Evolutionary conservation across 1,284 basidiomycete genomes (phyloP), one percentile per base, ranked within the genome.

Genomic region (Abortiporus biennis): DNA sequence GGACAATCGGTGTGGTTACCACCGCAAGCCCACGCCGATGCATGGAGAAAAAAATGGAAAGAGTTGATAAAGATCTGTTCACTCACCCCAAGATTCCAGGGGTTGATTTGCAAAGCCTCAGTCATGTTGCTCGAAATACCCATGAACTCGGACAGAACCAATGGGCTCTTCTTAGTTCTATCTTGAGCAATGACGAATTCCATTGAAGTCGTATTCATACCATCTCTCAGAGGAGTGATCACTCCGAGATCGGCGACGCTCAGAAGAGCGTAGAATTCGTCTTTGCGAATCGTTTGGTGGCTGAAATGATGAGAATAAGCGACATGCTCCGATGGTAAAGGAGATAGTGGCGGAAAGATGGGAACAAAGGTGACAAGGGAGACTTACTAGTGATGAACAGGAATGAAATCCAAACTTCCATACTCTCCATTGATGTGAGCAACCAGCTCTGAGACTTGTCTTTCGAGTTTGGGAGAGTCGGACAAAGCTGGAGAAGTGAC

Each of bases 131-230:
- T 85, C 38, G 86, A 88, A 50, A 96, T 97, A 19, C 96, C 95
- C 80, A 97, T 98, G 61, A 99, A 99, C 66, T 99, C 95, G 57
- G 88, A 92, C 35, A 99, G 71, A 44, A 99, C 88, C 42, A 95
- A 78, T 0, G 88, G 92, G 42, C 85, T 90, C 65, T 82, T 84
- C 60, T 82, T 80, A 36, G 80, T 87, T 51, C 73, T 76, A 54
- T 88, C 77, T 66, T 99, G 95, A 42, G 92, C 93, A 47, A 98
- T 85, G 36, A 96, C 89, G 65, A 91, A 98, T 67, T 98, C 95
- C 94, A 98, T 98, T 38, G 81, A 85, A 0, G 93, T 98, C 6
- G 96, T 98, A 73, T 99, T 98, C 95, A 99, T 98, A 6, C 95
- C 95, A 58, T 99, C 95, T 22, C 95, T 82, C 5, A 98, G 76